phyloP scores from a whole-genome alignment of 768 basidiomycete species.

The Grammothele lineata region DNA sequence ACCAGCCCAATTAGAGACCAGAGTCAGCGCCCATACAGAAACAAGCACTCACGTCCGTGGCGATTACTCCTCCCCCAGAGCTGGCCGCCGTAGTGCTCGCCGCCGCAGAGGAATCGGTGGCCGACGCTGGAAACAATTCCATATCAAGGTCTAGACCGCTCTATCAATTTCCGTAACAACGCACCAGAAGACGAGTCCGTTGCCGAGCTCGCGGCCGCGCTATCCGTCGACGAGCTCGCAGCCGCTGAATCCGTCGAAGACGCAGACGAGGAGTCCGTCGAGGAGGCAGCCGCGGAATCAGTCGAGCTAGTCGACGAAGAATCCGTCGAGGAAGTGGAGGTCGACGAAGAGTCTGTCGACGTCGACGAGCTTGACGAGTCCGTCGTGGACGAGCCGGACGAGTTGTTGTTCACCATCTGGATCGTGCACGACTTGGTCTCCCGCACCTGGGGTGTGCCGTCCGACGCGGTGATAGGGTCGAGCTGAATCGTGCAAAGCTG shows the following conservation, averaged over 20 bases:
- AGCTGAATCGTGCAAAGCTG: conserved; percentile 33
- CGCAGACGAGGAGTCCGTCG: conserved; percentile 14
- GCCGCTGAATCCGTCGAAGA: conserved; percentile 16
- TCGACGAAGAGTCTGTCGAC: conserved; percentile 10
- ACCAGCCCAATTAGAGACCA: background rate
- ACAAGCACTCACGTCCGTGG: background rate
- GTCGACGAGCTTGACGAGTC: background rate
- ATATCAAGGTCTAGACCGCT: too few species aligned
- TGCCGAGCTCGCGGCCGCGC: too few species aligned
- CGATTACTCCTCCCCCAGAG: background rate
- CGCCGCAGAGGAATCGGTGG: too few species aligned
- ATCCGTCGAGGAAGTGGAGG: conserved; percentile 6
- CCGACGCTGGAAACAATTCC: too few species aligned
- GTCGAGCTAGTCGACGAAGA: conserved; percentile 4
- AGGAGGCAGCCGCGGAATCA: conserved; percentile 22
- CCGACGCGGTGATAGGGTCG: conserved; percentile 28
- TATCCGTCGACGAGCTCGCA: conserved; percentile 4
- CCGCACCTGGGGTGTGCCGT: conserved; percentile 28
- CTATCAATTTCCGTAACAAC: too few species aligned
- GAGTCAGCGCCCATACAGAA: too few species aligned
- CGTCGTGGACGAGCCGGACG: background rate
- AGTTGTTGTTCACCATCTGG: conserved; percentile 10
- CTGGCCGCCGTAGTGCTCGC: too few species aligned
- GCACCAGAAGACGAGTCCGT: background rate
- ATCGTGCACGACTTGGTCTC: conserved; percentile 30